Percentiles rank a stretch among this genome's conserved stretches.
Conservation (phyloP, 2,329 filamentous ascomycete species). For the Rhynchosporium secalis region DNA sequence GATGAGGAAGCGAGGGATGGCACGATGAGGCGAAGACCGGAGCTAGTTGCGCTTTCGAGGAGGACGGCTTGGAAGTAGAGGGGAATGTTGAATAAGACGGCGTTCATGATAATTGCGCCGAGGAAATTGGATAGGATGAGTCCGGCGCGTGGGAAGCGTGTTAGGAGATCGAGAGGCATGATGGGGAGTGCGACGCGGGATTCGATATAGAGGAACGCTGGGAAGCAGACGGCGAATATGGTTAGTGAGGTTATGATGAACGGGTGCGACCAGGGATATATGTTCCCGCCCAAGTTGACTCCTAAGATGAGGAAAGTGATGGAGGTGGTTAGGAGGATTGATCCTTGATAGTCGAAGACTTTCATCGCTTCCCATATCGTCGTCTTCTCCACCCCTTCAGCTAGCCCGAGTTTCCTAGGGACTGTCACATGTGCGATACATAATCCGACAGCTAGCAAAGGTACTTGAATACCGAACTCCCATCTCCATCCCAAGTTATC, state of each 20-base stretch:
- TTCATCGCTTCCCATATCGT: slow-evolving; percentile 51
- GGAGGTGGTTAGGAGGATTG: slow-evolving; percentile 51
- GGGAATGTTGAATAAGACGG: slow-evolving; percentile 44
- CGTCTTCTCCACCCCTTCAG: slow-evolving; percentile 45
- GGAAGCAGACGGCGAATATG: slow-evolving; percentile 50
- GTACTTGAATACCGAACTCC: slow-evolving; percentile 66
- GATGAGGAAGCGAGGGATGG: slow-evolving; percentile 58
- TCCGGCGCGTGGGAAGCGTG: slow-evolving; percentile 53
- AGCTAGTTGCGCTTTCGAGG: slow-evolving; percentile 66
- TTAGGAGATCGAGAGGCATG: slow-evolving; percentile 58
- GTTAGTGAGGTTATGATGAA: slow-evolving; percentile 54
- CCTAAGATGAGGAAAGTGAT: slow-evolving; percentile 59
- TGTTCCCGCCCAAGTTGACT: slow-evolving; percentile 62
- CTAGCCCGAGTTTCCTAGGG: slow-evolving; percentile 53
- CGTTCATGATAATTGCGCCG: slow-evolving; percentile 52
- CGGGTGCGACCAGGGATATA: slow-evolving; percentile 62
- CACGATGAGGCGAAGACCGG: slow-evolving; percentile 70
- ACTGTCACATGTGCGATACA: slow-evolving; percentile 51
- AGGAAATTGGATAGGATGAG: slow-evolving; percentile 58
- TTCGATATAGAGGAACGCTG: slow-evolving; percentile 55
- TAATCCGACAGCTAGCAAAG: slow-evolving; percentile 45
- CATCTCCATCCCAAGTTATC: slow-evolving; percentile 72
- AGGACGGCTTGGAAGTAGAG: slow-evolving; percentile 73
- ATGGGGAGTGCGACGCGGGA: slow-evolving; percentile 53
- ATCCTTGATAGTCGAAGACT: slow-evolving; percentile 59